Evolutionary conservation across 2,329 filamentous ascomycete genomes (phyloP), one percentile per base, ranked within the genome.

Genomic region (Botrytis fabae): DNA sequence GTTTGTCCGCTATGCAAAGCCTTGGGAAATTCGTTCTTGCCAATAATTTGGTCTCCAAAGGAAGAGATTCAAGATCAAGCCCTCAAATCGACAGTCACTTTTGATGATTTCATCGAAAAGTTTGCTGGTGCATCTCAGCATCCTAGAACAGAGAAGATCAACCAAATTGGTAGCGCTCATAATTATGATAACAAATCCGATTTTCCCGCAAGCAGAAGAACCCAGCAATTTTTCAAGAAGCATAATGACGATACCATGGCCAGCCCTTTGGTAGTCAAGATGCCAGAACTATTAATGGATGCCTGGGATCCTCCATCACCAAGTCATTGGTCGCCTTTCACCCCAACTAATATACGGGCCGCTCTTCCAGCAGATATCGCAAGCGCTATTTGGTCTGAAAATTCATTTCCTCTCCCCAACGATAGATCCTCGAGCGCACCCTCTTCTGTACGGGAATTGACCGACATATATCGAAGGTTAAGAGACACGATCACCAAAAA

Each of bases 1-100:
- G 93, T 98, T 71, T 99, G 96, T 78, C 96, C 96, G 1, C 86
- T 99, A 0, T 99, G 96, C 85, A 99, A 99, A 82, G 97, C 96
- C 5, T 86, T 99, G 0, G 96, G 96, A 4, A 99, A 99, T 80
- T 89, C 93, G 0, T 99, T 99, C 83, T 82, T 99, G 54, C 97
- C 97, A 0, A 94, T 99, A 75, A 91, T 97, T 54, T 99, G 96
- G 96, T 97, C 95, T 81, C 93, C 93, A 40, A 92, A 97, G 79
- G 93, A 97, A 78, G 93, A 97, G 80, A 89, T 90, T 2, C 94
- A 95, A 75, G 91, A 93, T 0, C 91, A 93, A 5, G 86, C 89
- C n/a, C 83, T 98, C 54, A 86, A 89, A 69, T 83, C 90, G 8
- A 80, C 86, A 46, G 82, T 82, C 28, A 81, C 86, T 1, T 95